Base-by-base conservation (phyloP, 1,284 basidiomycete species). In the Phellinidium pouzarii region DNA sequence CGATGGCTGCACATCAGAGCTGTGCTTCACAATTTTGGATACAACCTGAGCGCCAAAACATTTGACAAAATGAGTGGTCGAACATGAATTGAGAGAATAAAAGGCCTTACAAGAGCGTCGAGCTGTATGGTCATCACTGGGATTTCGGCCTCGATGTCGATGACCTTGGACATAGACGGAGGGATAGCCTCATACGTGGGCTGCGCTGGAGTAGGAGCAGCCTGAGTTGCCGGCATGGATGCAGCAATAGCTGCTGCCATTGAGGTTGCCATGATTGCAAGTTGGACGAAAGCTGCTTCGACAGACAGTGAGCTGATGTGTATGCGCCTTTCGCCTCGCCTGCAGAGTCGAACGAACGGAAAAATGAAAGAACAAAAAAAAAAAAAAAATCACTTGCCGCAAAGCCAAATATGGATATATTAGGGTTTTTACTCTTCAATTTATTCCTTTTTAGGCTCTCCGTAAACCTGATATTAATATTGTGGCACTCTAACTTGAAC, bases 1-100 rank as follows among this genome's bases (percentile, higher is more conserved):
- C 34, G 78, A 75, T 40, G 79, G 56, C 37, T 59, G 72, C 23
- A 81, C 74, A 64, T 91, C 85, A 53, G 82, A 75, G 57, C 84
- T 77, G 65, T 92, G 86, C 73, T 96, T 95, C 64, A 94, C 77
- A 57, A 97, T 94, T 76, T 96, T 96, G 58, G 91, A 82, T 52
- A 94, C 84, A 48, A 91, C 92, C 92, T 95, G 63, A 42, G 40
- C 29, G 26, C 19, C 1, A 19, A 31, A 29, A n/a, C 7, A 7
- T 29, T 19, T 3, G 7, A 22, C 27, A 14, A 23, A 20, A 26
- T 8, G 31, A 12, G 11, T 19, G 25, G n/a, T n/a, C 14, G n/a
- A n/a, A n/a, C n/a, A 7, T 14, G 20, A 6, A 45, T 26, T 26
- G 20, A 44, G 17, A 29, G 8, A 51, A n/a, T 8, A 36, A 17